Evolutionary conservation across 768 basidiomycete genomes (phyloP).

Genomic region (Cystofilobasidium bisporidii): DNA sequence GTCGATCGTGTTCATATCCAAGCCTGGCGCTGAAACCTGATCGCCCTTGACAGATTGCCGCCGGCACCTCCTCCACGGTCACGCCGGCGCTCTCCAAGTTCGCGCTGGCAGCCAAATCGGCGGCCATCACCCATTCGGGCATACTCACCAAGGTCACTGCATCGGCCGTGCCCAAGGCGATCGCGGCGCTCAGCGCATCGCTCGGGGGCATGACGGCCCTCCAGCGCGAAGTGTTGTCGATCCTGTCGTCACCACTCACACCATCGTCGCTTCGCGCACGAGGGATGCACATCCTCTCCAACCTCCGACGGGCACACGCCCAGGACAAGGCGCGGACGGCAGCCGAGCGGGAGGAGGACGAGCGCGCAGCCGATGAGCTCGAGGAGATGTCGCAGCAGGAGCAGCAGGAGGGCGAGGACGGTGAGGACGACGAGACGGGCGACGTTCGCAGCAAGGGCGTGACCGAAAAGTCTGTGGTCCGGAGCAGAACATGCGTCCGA

Average conservation of each 20-base stretch:
- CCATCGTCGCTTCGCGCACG: conserved; percentile 16
- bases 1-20: too few relatives aligned
- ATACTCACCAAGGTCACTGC: conserved; percentile 18
- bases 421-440: not conserved
- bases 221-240: conserved; percentile 23
- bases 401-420: conserved; percentile 1
- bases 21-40: too few relatives aligned
- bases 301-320: conserved; percentile 8
- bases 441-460: not conserved
- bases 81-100: conserved; percentile 5
- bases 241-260: conserved; percentile 22
- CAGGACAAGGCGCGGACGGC: conserved; percentile 12
- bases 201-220: conserved; percentile 22
- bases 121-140: conserved; percentile 15
- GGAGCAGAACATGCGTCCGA: not conserved
- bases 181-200: conserved; percentile 16
- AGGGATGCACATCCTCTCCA: conserved; percentile 16
- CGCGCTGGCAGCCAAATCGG: conserved; percentile 9
- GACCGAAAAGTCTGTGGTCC: conserved; percentile 15
- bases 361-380: too few relatives aligned
- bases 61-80: not conserved
- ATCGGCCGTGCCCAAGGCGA: conserved; percentile 21
- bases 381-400: not conserved
- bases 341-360: not conserved
- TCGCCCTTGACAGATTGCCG: conserved; percentile 18